Base-by-base conservation (phyloP, 1,284 basidiomycete species). In the Trichosporon sp. region DNA sequence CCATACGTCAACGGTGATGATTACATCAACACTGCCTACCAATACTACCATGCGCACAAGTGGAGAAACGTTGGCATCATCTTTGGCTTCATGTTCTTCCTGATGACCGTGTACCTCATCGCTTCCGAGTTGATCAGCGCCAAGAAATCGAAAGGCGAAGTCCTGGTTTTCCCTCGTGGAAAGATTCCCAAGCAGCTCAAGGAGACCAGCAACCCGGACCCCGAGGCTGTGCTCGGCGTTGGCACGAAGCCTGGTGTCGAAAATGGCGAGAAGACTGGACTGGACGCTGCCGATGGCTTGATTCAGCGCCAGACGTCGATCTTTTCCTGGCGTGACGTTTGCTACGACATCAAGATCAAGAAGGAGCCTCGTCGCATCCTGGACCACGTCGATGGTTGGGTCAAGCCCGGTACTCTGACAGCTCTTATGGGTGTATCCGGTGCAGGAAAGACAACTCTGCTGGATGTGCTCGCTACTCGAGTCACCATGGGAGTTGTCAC, bases 381-480 rank as follows among this genome's bases (percentile, higher is more conserved):
- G 64, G 85, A 92, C 71, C 85, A 91, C 68, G 86, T 95, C 7
- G 89, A 87, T 61, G 93, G 93, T 0, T 95, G 86, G 77, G 91
- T 92, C 44, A 86, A 85, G 21, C 91, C 90, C 0, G 89, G 90
- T 6, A 91, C 88, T 71, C 81, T 95, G 62, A 92, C 92, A 82
- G 71, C 85, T 62, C 70, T 75, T 4, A 82, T 86, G 84, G 85
- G 85, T 81, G 75, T 89, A 63, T 90, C 89, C 14, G 93, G 92
- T 46, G 84, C 84, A 9, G 84, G 84, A 29, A 89, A 90, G 85
- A 92, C 89, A 1, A 91, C 89, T 0, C 80, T 93, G 0, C 82
- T 95, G 58, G 92, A 95, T 74, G 91, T 90, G 1, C 82, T 95
- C 6, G 91, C 92, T 0, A 85, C 89, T 65, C 87, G 92, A 14